Evolutionary conservation across 257 asterid species (phyloP), one percentile per base, ranked within the genome.

Genomic region (Nicotiana attenuata): DNA sequence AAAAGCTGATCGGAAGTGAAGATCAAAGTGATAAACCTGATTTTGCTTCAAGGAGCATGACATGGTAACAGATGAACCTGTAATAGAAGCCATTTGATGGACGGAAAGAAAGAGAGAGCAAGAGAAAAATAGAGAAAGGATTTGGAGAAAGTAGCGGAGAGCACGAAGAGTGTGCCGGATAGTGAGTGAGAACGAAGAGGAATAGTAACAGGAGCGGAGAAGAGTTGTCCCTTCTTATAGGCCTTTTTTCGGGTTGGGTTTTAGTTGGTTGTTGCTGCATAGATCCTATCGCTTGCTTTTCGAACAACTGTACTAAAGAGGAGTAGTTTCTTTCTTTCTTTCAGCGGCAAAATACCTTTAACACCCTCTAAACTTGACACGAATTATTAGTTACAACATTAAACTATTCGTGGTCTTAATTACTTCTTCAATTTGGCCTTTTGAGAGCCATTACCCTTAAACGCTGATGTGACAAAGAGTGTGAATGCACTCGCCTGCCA

Each of bases 91-190:
- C 98, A 94, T 79, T 41, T 78, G 82, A 73, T 55, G 88, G 81
- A 85, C 31, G 77, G 69, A 26, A 76, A 10, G 80, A 17, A 78
- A 8, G 60, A 79, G 14, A 68, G 17, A 67, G 10, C 19, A 52
- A 13, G 47, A 41, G 10, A 41, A 8, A 41, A 41, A 41, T 41
- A 41, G 11, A 41, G 29, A 83, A 57, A 9, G 83, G 91, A 85
- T 85, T 90, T 87, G 88, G 69, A 83, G 88, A 84, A 83, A 85
- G 91, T 67, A 91, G 90, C 92, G 97, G 91, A 91, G 91, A 81
- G 85, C 50, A 85, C 95, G 85, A 92, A 86, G 95, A 84, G 88
- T 28, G 88, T 84, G 91, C 10, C 56, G 4, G 20, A 67, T 35
- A 9, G 17, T n/a, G 77, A 17, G 17, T n/a, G 77, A 38, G 56